phyloP scores from a whole-genome alignment of 768 basidiomycete species.

The Rhodocollybia butyracea region DNA sequence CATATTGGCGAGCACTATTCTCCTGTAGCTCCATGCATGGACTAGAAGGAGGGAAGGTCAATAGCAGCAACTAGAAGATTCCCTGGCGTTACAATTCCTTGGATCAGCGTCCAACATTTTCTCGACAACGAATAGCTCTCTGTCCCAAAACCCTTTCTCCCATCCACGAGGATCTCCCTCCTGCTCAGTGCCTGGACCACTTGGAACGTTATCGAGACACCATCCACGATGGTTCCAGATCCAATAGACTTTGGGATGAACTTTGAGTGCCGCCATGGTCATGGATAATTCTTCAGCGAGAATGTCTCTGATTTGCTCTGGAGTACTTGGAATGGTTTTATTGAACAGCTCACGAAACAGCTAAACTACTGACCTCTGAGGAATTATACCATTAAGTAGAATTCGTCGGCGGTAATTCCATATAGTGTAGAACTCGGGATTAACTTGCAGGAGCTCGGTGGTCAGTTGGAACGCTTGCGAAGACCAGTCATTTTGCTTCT shows the following conservation, averaged over 20 bases:
- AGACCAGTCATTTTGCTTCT: constrained; percentile 64
- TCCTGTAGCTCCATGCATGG: constrained; percentile 91
- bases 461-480: constrained; percentile 77
- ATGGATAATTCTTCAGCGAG: constrained; percentile 74
- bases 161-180: constrained; percentile 56
- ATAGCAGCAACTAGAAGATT: no score
- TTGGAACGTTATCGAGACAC: constrained; percentile 87
- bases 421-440: constrained; percentile 94
- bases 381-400: constrained; percentile 68
- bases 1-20: constrained; percentile 77
- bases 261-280: constrained; percentile 77
- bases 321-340: constrained; percentile 37
- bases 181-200: constrained; percentile 51
- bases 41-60: no score
- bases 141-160: constrained; percentile 79
- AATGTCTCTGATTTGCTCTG: constrained; percentile 56
- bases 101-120: constrained; percentile 90
- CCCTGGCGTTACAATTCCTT: constrained; percentile 93
- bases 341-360: no score
- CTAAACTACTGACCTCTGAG: constrained; percentile 47
- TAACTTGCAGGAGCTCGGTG: constrained; percentile 70
- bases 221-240: constrained; percentile 98
- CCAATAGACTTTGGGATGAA: constrained; percentile 95
- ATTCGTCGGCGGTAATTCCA: constrained; percentile 95
- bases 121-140: constrained; percentile 84